These are phyloP conservation scores for Pythium aristosporum DNA, from an alignment of 352 stramenopile species.

Conservation along the genomic window DNA sequence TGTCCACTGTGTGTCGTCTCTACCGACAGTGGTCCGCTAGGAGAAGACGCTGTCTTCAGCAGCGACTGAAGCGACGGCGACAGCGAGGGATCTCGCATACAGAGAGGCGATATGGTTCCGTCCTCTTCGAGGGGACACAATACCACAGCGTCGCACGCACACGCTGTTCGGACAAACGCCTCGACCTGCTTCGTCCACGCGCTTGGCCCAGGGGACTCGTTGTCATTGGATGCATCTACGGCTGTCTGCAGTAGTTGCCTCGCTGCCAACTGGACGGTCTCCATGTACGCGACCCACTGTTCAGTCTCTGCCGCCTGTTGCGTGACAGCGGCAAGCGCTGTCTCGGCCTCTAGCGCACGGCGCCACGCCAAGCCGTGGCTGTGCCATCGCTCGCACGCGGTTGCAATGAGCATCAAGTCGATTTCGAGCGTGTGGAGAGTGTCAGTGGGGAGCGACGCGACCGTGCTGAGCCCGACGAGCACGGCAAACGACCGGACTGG, in stretches of 20 bases:
- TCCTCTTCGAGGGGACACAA: slow-evolving; percentile 4
- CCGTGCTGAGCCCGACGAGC: background rate
- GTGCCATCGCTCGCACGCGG: background rate
- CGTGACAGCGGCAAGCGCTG: background rate
- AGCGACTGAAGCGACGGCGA: background rate
- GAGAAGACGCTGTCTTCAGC: background rate
- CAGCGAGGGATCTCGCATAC: background rate
- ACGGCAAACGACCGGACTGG: background rate
- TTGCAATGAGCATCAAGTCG: slow-evolving; percentile 1
- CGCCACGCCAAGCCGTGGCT: background rate
- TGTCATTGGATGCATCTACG: background rate
- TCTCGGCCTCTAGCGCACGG: slow-evolving; percentile 7
- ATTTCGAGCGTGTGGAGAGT: background rate
- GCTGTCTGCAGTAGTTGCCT: background rate
- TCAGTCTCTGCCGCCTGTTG: background rate
- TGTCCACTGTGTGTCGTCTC: slow-evolving; percentile 1
- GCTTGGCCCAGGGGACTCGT: background rate
- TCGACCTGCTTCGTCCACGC: background rate
- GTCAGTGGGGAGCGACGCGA: background rate
- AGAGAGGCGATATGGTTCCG: background rate
- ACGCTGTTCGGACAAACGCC: slow-evolving; percentile 3
- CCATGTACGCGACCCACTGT: slow-evolving; percentile 20
- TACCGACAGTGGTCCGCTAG: background rate
- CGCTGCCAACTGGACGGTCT: background rate
- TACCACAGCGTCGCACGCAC: slow-evolving; percentile 11